These are phyloP conservation scores for Malus hybrid DNA, from an alignment of 331 rosid genomes.

Conservation along the genomic window DNA sequence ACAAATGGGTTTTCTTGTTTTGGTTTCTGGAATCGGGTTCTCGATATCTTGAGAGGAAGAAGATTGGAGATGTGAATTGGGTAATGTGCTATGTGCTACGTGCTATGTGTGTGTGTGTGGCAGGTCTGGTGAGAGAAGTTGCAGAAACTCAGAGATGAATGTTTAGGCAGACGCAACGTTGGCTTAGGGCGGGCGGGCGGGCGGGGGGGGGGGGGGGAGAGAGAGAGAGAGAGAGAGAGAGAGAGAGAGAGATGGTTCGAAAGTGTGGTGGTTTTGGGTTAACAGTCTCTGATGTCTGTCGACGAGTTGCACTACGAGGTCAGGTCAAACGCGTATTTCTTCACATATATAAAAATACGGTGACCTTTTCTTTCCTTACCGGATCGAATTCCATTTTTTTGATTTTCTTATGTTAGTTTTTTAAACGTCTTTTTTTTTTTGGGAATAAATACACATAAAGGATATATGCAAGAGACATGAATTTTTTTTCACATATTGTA, in stretches of 20 bases:
- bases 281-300: not conserved
- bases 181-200: not conserved
- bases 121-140: not conserved
- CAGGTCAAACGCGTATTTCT: conserved; percentile 40
- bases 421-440: not conserved
- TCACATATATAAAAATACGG: not conserved
- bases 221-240: not conserved
- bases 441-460: not conserved
- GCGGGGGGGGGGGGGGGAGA: too few relatives aligned
- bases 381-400: not conserved
- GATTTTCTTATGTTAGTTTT: too few relatives aligned
- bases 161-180: not conserved
- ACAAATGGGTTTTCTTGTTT: not conserved
- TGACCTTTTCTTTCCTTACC: not conserved
- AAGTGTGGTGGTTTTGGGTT: not conserved
- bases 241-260: not conserved
- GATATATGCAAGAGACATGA: not conserved
- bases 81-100: not conserved
- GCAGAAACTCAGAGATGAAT: not conserved
- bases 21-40: not conserved
- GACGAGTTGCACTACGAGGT: conserved; percentile 22
- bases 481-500: too few relatives aligned
- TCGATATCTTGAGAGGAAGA: conserved; percentile 11
- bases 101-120: not conserved
- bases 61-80: conserved; percentile 4